These are phyloP conservation scores for Thraustotheca clavata DNA, from an alignment of 352 stramenopile genomes.

Conservation along the genomic window DNA sequence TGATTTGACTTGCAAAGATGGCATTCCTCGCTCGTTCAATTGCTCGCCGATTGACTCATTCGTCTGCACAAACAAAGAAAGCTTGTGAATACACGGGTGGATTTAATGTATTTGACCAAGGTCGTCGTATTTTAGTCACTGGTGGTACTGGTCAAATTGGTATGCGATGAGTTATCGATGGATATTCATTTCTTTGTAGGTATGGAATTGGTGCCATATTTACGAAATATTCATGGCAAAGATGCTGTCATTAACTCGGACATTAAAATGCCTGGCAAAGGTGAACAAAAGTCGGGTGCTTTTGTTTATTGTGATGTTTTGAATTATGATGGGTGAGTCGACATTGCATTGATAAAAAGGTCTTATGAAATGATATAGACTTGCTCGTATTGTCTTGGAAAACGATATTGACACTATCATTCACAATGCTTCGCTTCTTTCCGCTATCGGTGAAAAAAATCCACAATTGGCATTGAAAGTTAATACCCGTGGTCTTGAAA, in stretches of 20 bases:
- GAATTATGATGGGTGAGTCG: conserved; percentile 39
- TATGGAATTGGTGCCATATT: conserved; percentile 78
- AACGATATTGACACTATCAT: conserved; percentile 84
- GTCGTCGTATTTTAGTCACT: conserved; percentile 60
- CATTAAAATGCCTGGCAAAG: conserved; percentile 45
- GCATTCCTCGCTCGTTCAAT: conserved; percentile 3
- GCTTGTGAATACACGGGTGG: conserved; percentile 41
- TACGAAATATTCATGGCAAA: conserved; percentile 51
- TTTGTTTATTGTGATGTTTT: conserved; percentile 82
- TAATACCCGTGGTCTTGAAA: conserved; percentile 85
- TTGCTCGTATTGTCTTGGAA: conserved; percentile 80
- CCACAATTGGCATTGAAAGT: conserved; percentile 80
- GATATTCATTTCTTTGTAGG: conserved; percentile 23
- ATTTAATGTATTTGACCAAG: conserved; percentile 45
- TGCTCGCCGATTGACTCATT: conserved; percentile 7
- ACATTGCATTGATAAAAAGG: background rate
- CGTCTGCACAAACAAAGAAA: conserved; percentile 17
- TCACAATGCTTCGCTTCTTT: conserved; percentile 87
- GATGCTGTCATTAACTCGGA: conserved; percentile 74
- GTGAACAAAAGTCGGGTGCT: conserved; percentile 35
- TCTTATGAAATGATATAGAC: conserved; percentile 5
- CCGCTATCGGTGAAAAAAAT: conserved; percentile 86
- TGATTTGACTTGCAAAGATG: conserved; percentile 4
- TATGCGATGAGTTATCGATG: conserved; percentile 5
- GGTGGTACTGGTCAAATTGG: conserved; percentile 75